A percentile compares a stretch with the other conserved stretches of the same genome.
These are phyloP conservation scores for Claviceps monticola DNA, from an alignment of 2,329 filamentous ascomycete genomes.

Conservation along the genomic window DNA sequence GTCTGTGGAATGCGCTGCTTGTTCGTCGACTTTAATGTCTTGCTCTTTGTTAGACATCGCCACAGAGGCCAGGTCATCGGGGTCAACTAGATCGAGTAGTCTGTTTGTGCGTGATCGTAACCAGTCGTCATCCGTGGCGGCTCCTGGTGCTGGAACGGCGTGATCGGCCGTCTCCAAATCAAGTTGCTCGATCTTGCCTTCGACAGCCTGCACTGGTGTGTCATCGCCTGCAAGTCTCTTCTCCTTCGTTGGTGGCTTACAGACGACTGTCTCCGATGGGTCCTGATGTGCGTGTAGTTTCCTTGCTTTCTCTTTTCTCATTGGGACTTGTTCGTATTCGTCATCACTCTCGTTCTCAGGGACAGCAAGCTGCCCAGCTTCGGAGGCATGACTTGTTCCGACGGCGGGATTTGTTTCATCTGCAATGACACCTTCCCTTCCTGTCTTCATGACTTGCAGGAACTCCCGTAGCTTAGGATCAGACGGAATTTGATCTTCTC, in stretches of 20 bases:
- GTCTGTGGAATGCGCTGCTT: slow-evolving; percentile 14
- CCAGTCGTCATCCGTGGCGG: slow-evolving; percentile 79
- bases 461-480: slow-evolving; percentile 81
- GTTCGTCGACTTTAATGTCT: slow-evolving; percentile 11
- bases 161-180: slow-evolving; percentile 12
- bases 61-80: slow-evolving; percentile 37
- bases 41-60: slow-evolving; percentile 7
- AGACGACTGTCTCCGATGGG: slow-evolving; percentile 4
- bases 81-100: slow-evolving; percentile 70
- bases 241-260: slow-evolving; percentile 6
- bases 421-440: slow-evolving; percentile 20
- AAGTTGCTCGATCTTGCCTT: slow-evolving; percentile 8
- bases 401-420: slow-evolving; percentile 15
- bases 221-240: slow-evolving; percentile 1
- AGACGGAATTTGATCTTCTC: slow-evolving; percentile 40
- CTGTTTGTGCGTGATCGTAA: slow-evolving; percentile 77
- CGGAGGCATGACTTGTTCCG: slow-evolving; percentile 8
- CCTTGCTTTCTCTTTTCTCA: slow-evolving; percentile 34
- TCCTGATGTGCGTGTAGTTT: slow-evolving; percentile 14
- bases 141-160: slow-evolving; percentile 21
- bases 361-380: slow-evolving; percentile 21
- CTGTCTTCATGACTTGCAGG: slow-evolving; percentile 63
- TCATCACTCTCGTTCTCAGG: slow-evolving; percentile 52
- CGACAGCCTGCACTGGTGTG: slow-evolving; percentile 2
- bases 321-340: slow-evolving; percentile 56